Evolutionary conservation across 345 rosid genomes (phyloP), one percentile per base, ranked within the genome.

Genomic region (Camelina neglecta): DNA sequence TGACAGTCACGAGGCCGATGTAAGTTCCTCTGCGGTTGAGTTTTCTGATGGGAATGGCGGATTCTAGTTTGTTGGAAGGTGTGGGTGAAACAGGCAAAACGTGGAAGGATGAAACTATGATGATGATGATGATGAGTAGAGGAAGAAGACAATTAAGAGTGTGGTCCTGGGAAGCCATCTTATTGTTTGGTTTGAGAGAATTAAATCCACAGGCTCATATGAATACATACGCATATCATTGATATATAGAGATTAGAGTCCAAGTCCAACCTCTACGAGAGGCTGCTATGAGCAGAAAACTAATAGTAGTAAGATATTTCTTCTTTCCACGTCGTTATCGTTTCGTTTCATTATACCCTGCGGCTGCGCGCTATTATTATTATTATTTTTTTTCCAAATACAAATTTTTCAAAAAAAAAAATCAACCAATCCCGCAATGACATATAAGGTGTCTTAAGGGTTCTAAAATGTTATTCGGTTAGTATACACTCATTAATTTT

Each of bases 1-100:
- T 13, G 31, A 87, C 91, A 0, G 88, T 83, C 29, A 87, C 66
- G 2, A 87, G 84, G 53, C 87, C 86, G 10, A 85, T 16, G 56
- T 80, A 85, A 6, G 85, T 85, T 59, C 87, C 89, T 59, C 39
- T 64, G 12, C 39, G 65, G 82, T 87, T 84, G 45, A 83, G 3
- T 51, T 63, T 67, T 54, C 70, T 72, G 61, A 83, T 75, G 45
- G 23, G 16, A 15, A n/a, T 72, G 65, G 69, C 23, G 24, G 78
- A 20, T 62, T 47, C 26, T 20, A 49, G 73, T 55, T 31, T 60
- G 9, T 49, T 36, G 54, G 70, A 41, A 44, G 71, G 16, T 21
- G 61, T 59, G 16, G 83, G 49, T 39, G 76, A 73, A 20, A 65
- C 81, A 54, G 26, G 20, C 57, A 73, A 24, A 68, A 57, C 50